These are phyloP conservation scores for Chimonanthus praecox DNA, from an alignment of 164 flowering plant species.

Conservation along the genomic window DNA sequence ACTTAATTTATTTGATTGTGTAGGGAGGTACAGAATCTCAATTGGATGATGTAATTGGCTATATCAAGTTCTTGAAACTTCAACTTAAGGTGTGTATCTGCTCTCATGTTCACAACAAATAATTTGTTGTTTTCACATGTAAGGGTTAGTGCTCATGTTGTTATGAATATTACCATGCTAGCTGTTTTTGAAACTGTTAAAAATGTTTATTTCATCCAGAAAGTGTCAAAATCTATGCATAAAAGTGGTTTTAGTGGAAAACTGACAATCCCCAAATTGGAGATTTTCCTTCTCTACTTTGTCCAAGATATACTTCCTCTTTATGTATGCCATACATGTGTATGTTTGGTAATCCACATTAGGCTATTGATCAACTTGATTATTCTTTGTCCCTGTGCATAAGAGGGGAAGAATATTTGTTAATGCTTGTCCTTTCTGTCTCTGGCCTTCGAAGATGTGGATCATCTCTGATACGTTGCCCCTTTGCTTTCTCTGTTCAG, in stretches of 20 bases:
- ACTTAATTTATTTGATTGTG: constrained; percentile 11
- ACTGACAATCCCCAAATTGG: neutral
- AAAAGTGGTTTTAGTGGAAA: neutral
- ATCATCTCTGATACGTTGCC: too few relatives aligned
- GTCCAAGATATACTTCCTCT: neutral
- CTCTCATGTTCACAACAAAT: constrained; percentile 2
- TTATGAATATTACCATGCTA: too few relatives aligned
- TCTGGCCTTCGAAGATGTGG: too few relatives aligned
- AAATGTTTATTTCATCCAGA: too few relatives aligned
- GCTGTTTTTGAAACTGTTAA: too few relatives aligned
- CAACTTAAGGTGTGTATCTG: constrained; percentile 45
- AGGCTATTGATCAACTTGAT: too few relatives aligned
- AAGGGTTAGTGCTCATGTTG: neutral
- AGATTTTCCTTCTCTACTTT: neutral
- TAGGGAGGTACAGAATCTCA: constrained; percentile 35
- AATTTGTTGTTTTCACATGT: neutral
- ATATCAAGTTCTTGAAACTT: constrained; percentile 53
- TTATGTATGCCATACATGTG: too few relatives aligned
- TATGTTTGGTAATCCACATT: too few relatives aligned
- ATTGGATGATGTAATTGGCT: constrained; percentile 44
- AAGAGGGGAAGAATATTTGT: too few relatives aligned
- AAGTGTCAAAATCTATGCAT: neutral
- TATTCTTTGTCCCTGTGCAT: too few relatives aligned
- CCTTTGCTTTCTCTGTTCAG: too few relatives aligned
- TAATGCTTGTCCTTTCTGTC: too few relatives aligned